These are phyloP conservation scores for Globisporangium irregulare DNA, from an alignment of 352 stramenopile species.

Conservation along the genomic window DNA sequence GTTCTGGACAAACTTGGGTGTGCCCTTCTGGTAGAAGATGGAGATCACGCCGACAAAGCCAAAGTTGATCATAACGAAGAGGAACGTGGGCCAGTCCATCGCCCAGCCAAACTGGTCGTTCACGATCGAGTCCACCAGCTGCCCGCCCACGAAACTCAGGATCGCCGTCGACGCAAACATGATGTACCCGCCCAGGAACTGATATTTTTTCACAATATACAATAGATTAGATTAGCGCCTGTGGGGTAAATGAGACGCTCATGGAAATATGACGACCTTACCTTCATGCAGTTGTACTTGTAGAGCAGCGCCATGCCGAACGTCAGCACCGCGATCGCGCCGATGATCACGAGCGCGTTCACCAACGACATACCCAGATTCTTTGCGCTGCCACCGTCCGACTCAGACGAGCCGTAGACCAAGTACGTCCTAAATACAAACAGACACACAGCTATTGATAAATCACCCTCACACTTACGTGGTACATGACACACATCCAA, in stretches of 20 bases:
- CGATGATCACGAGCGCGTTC: constrained; percentile 89
- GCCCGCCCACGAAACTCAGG: constrained; percentile 83
- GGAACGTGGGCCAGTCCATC: constrained; percentile 72
- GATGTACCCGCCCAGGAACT: constrained; percentile 83
- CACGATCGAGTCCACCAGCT: constrained; percentile 80
- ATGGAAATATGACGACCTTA: constrained; percentile 1
- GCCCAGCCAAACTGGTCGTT: constrained; percentile 71
- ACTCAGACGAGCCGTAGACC: constrained; percentile 69
- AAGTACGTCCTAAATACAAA: constrained; percentile 53
- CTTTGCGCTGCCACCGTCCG: constrained; percentile 26
- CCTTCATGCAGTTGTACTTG: constrained; percentile 88
- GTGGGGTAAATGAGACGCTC: not conserved
- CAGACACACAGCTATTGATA: constrained; percentile 1
- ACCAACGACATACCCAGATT: constrained; percentile 71
- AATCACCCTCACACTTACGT: not conserved
- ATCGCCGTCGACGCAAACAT: constrained; percentile 88
- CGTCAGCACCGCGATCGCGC: constrained; percentile 77
- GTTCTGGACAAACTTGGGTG: constrained; percentile 88
- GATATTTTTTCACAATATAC: not conserved
- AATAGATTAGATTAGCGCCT: not conserved
- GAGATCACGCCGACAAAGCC: constrained; percentile 84
- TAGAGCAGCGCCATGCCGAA: constrained; percentile 90
- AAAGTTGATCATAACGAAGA: constrained; percentile 91
- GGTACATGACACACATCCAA: not conserved
- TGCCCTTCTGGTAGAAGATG: constrained; percentile 90